These are phyloP conservation scores for Protomyces pachydermus DNA, from an alignment of 1,139 yeast species.

Conservation along the genomic window DNA sequence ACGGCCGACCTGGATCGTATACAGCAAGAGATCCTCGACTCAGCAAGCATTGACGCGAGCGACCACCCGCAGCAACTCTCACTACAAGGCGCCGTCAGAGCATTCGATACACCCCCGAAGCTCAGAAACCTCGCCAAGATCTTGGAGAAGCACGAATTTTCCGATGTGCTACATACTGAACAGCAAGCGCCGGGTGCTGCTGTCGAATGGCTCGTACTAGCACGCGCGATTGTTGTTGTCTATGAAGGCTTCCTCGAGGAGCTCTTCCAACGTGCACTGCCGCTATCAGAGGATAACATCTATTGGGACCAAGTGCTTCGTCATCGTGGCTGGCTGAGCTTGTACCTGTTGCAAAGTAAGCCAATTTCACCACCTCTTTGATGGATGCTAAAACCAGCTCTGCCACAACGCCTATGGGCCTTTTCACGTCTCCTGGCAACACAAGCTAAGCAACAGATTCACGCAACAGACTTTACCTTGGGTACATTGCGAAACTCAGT, in stretches of 20 bases:
- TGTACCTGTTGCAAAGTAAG: slow-evolving; percentile 35
- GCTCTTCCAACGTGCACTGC: slow-evolving; percentile 38
- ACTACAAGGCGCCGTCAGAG: slow-evolving; percentile 5
- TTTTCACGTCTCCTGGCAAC: slow-evolving; percentile 11
- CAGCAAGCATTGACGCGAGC: not conserved
- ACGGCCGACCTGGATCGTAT: not conserved
- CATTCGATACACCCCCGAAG: slow-evolving; percentile 15
- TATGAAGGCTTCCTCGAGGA: slow-evolving; percentile 34
- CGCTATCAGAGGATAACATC: slow-evolving; percentile 37
- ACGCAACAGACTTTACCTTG: not conserved
- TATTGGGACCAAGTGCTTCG: slow-evolving; percentile 40
- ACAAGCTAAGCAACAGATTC: slow-evolving; percentile 20
- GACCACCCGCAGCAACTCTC: slow-evolving; percentile 3
- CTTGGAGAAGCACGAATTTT: slow-evolving; percentile 7
- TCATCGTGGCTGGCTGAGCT: slow-evolving; percentile 33
- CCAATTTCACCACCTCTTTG: not conserved
- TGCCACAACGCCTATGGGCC: slow-evolving; percentile 33
- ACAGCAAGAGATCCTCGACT: not conserved
- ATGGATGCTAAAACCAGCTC: slow-evolving; percentile 4
- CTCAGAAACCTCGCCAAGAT: slow-evolving; percentile 4
- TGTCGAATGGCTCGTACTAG: slow-evolving; percentile 34
- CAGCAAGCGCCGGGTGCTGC: not conserved
- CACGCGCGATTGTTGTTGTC: slow-evolving; percentile 32
- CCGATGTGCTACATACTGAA: not conserved
- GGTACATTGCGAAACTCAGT: slow-evolving; percentile 13